Evolutionary conservation across 495 filamentous ascomycete species (phyloP), one percentile per base, ranked within the genome.

Genomic region (Penicillium alfredii): DNA sequence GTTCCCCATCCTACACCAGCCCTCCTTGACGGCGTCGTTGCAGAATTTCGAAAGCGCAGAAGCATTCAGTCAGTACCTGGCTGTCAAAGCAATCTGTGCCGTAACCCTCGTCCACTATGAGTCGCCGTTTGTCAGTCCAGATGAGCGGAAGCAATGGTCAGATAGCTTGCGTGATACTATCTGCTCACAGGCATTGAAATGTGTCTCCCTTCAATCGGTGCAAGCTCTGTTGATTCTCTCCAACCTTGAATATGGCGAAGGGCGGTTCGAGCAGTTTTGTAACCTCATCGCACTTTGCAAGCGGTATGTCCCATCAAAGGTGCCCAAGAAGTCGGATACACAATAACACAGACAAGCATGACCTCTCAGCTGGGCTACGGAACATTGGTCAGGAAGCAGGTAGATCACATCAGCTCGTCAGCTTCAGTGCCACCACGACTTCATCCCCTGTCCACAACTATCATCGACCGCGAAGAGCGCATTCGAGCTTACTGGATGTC

Each of bases 401-500:
- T 40, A 1, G 32, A 52, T 24, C 30, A 52, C 39, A 46, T 46
- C 31, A 32, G 49, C 17, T 12, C 40, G 7, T 56, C 53, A 4
- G 43, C 31, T 10, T 30, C 23, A 2, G 23, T 56, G 22, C 51
- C 53, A n/a, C 51, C 43, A 17, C 39, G 50, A 1, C 49, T 54
- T 37, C 38, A 50, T 16, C 45, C 51, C 13, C 16, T 44, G 26
- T 38, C 49, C 22, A 31, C 40, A 14, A 39, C 49, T 8, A 28
- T 55, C 0, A 51, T 61, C 21, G 51, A 56, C 19, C 54, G 40
- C 14, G 58, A 61, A 38, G 58, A 61, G 33, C 42, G 40, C 21
- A 52, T 56, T 16, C 43, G 58, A 35, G 53, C 58, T 21, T 59
- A 54, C 31, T 61, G 58, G 58, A 61, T 61, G 58, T 50, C 44